phyloP scores from a whole-genome alignment of 495 filamentous ascomycete species.

The Rostrohypoxylon terebratum region DNA sequence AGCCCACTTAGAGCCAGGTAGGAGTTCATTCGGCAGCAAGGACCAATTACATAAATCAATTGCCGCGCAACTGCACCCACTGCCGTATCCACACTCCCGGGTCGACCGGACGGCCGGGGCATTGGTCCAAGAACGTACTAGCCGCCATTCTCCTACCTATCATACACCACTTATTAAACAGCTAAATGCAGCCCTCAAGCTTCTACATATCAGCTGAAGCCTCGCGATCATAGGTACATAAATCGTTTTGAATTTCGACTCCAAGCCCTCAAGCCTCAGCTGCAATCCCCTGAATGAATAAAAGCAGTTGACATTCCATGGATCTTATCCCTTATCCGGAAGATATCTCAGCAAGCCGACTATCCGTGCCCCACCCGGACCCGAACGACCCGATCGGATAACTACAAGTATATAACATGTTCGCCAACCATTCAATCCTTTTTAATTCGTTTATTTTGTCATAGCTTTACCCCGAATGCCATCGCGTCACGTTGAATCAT shows the following conservation, averaged over 20 bases:
- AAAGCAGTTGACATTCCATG: background rate
- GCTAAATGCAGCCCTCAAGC: constrained; percentile 10
- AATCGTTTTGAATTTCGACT: background rate
- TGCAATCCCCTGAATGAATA: background rate
- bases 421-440: background rate
- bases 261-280: constrained; percentile 10
- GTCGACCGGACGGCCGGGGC: constrained; percentile 24
- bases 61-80: constrained; percentile 11
- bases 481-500: background rate
- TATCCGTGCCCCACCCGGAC: background rate
- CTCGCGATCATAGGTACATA: constrained; percentile 5
- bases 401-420: background rate
- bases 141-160: constrained; percentile 21
- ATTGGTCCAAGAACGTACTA: constrained; percentile 29
- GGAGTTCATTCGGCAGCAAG: constrained; percentile 1
- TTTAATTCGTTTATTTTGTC: background rate
- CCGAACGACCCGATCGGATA: constrained; percentile 1
- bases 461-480: background rate
- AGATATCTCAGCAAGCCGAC: background rate
- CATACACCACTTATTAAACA: constrained; percentile 10
- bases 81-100: constrained; percentile 33
- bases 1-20: background rate
- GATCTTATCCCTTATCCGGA: background rate
- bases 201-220: constrained; percentile 35
- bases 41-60: constrained; percentile 32